Base-by-base conservation (phyloP, 164 flowering plant genomes). In the Amborella trichopoda region DNA sequence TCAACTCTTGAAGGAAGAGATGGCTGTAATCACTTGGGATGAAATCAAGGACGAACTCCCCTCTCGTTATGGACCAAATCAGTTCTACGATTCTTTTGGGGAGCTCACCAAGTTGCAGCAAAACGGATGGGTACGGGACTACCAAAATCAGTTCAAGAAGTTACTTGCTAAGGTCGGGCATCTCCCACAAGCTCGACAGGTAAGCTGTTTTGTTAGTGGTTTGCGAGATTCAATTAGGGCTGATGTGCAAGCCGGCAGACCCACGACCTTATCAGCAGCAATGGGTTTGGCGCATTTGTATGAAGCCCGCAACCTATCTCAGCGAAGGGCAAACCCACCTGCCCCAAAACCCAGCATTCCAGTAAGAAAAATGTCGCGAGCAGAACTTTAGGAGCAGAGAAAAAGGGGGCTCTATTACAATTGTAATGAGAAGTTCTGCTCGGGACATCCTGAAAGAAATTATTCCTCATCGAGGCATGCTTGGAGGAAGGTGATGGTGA, bases 61-160 rank as follows among this genome's bases (percentile, higher is more conserved):
- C 36, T 0, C 32, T n/a, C n/a, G 32, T 16, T 53, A 23, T 54
- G 51, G 48, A 6, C 40, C 48, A 0, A 48, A 16, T 8, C 17
- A 40, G 12, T 40, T 40, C 41, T 6, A 3, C 4, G 48, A 48
- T 3, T 48, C 41, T n/a, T 40, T 48, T 23, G 39, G 60, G n/a
- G 60, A 48, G 3, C 26, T 53, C 3, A 45, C 44, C 12, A 53
- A 44, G 25, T 19, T 55, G 4, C 22, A 32, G 2, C 53, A 48
- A 16, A 3, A 3, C 5, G 34, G 60, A 8, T 11, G 25, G 2
- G 14, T 55, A 1, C 26, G 5, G 13, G 60, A 48, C 6, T 39
- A 38, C 14, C 46, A 38, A 6, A 9, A 3, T 8, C 22, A 39
- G 12, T 55, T 55, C 30, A 40, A 55, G 22, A 48, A 3, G 25